Conservation (phyloP, 2,329 filamentous ascomycete genomes). For the Cladophialophora chaetospira region DNA sequence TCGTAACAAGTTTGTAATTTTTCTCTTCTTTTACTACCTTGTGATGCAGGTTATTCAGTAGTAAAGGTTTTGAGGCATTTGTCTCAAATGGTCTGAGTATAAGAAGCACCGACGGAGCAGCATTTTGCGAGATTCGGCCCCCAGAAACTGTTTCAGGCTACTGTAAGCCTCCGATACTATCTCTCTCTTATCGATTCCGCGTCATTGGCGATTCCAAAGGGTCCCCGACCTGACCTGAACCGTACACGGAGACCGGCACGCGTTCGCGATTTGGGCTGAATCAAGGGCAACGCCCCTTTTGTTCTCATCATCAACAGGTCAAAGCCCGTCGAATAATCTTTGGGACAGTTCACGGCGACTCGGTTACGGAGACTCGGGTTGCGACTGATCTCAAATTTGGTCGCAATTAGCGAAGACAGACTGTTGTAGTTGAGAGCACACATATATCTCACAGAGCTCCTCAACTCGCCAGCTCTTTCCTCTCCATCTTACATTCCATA, state of each 20-base stretch:
- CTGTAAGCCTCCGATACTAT: not conserved
- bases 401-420: not conserved
- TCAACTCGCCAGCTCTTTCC: slow-evolving; percentile 1
- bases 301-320: slow-evolving; percentile 5
- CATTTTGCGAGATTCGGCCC: slow-evolving; percentile 4
- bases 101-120: not conserved
- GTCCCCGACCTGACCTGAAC: not conserved
- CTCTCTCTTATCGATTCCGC: slow-evolving; percentile 6
- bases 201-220: slow-evolving; percentile 3
- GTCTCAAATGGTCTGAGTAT: slow-evolving; percentile 12
- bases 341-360: too few species aligned
- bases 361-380: not conserved
- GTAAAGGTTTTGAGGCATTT: slow-evolving; percentile 20
- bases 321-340: slow-evolving; percentile 4
- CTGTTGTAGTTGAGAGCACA: slow-evolving; percentile 8
- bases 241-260: too few species aligned
- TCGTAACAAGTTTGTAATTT: slow-evolving; percentile 20
- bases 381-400: slow-evolving; percentile 5
- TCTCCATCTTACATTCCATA: slow-evolving; percentile 5
- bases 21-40: slow-evolving; percentile 12
- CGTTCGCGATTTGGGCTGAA: not conserved
- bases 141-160: slow-evolving; percentile 16
- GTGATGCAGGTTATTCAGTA: slow-evolving; percentile 16
- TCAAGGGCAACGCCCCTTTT: slow-evolving; percentile 3
- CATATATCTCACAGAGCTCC: not conserved